A percentile compares a stretch with the other conserved stretches of the same genome.
Evolutionary conservation across 78 protist genomes (phyloP).

Genomic region (Dictyostelium brefeldianum): DNA sequence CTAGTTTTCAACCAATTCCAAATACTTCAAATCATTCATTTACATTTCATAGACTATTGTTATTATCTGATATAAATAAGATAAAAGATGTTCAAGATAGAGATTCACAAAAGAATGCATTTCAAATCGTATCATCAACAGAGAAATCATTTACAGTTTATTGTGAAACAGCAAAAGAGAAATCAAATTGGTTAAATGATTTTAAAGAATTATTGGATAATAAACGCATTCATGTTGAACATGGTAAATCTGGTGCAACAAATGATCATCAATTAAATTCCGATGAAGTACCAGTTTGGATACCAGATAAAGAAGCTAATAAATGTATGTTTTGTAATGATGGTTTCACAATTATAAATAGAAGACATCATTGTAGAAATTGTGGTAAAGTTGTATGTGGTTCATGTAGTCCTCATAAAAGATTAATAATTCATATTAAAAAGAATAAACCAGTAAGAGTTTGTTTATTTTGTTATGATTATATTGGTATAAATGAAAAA

Average conservation of each 20-base stretch:
- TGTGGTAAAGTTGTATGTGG: slow-evolving; percentile 87
- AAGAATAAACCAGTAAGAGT: slow-evolving; percentile 66
- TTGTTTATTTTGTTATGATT: slow-evolving; percentile 70
- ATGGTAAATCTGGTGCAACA: background rate
- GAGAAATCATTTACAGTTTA: slow-evolving; percentile 80
- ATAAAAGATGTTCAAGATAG: slow-evolving; percentile 63
- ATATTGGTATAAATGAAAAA: slow-evolving; percentile 43
- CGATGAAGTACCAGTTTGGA: slow-evolving; percentile 79
- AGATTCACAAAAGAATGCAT: slow-evolving; percentile 81
- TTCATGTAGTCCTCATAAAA: slow-evolving; percentile 54
- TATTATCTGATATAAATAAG: slow-evolving; percentile 32
- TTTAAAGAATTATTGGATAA: slow-evolving; percentile 15
- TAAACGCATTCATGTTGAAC: background rate
- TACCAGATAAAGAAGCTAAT: slow-evolving; percentile 70
- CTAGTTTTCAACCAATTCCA: background rate
- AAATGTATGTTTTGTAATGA: slow-evolving; percentile 82
- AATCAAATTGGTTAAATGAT: slow-evolving; percentile 70
- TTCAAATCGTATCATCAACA: slow-evolving; percentile 47
- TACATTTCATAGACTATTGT: slow-evolving; percentile 54
- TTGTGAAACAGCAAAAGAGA: slow-evolving; percentile 59
- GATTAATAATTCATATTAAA: slow-evolving; percentile 20
- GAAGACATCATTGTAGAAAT: slow-evolving; percentile 85
- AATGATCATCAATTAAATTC: background rate
- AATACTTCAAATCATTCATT: slow-evolving; percentile 10
- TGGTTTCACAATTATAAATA: slow-evolving; percentile 62